Conservation (phyloP, 345 rosid genomes). For the Aquilaria malaccensis region DNA sequence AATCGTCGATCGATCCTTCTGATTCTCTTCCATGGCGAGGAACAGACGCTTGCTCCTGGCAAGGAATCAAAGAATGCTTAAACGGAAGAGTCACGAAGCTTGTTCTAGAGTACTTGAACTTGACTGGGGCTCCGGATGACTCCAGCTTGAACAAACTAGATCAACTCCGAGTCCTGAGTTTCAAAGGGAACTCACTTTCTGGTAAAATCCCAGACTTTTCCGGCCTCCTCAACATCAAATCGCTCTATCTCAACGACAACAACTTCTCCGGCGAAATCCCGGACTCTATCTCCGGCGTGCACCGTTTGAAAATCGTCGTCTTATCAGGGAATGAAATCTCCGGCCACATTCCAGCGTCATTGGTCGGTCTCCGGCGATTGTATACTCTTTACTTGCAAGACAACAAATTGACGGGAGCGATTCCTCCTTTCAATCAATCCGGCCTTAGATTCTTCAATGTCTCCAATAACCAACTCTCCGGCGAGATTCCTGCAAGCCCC, state of each 20-base stretch:
- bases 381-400: slow-evolving; percentile 56
- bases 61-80: slow-evolving; percentile 64
- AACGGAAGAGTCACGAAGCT: slow-evolving; percentile 81
- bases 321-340: slow-evolving; percentile 53
- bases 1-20: slow-evolving; percentile 61
- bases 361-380: slow-evolving; percentile 49
- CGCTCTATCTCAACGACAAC: slow-evolving; percentile 61
- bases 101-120: slow-evolving; percentile 60
- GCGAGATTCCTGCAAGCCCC: slow-evolving; percentile 59
- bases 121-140: slow-evolving; percentile 51
- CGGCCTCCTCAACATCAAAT: slow-evolving; percentile 69
- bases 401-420: slow-evolving; percentile 47
- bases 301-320: slow-evolving; percentile 64
- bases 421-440: slow-evolving; percentile 79
- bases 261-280: slow-evolving; percentile 78
- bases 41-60: slow-evolving; percentile 58
- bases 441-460: slow-evolving; percentile 80
- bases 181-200: slow-evolving; percentile 75
- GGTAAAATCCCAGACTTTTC: slow-evolving; percentile 68
- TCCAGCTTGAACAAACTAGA: slow-evolving; percentile 52
- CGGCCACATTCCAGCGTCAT: slow-evolving; percentile 55
- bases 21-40: slow-evolving; percentile 55
- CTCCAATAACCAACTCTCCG: slow-evolving; percentile 65
- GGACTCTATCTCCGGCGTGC: slow-evolving; percentile 47
- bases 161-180: slow-evolving; percentile 83